Base-by-base conservation (phyloP, 1,139 yeast genomes). In the Sugiyamaella novakii region DNA sequence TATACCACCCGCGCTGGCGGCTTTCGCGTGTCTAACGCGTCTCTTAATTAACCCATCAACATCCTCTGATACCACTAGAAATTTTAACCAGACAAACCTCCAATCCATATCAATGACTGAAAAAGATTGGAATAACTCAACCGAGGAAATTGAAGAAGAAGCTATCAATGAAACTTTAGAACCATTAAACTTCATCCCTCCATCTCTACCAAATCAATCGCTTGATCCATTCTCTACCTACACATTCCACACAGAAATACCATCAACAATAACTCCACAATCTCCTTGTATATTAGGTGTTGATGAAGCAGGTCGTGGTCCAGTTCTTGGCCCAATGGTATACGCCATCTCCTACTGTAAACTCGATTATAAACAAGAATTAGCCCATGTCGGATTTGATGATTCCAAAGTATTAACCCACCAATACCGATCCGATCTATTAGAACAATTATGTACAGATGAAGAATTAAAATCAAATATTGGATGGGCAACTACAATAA, bases 251-350 rank as follows among this genome's bases (percentile, higher is more conserved):
- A 67, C 75, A 2, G 62, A 60, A 0, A 57, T 73, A 4, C 77
- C 77, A 1, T 39, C 47, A 4, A 39, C 47, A 4, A 53, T 68
- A 8, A 31, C 41, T 4, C 55, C 54, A 3, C 31, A 56, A 4
- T 59, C 57, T 38, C 71, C 69, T 60, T 72, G 73, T 2, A 79
- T 88, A 1, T 68, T 92, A 11, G 98, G 98, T 3, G 95, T 92
- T 1, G 98, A 92, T 65, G 99, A 92, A 66, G 98, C 99, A 0
- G 98, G 99, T 0, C 76, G 99, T 56, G 99, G 99, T 0, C 98
- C 99, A 0, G 97, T 94, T 0, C 63, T 92, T 46, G 76, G 98
- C 0, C 95, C 98, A 0, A 94, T 92, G 98, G 98, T 94, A 1
- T 92, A 92, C 61, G 96, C 96, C 1, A 73, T 88, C 2, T 82